A percentile compares a stretch with the other conserved stretches of the same genome.
Conservation (phyloP, 805 yeast species). For the Danielia reshetovae region DNA sequence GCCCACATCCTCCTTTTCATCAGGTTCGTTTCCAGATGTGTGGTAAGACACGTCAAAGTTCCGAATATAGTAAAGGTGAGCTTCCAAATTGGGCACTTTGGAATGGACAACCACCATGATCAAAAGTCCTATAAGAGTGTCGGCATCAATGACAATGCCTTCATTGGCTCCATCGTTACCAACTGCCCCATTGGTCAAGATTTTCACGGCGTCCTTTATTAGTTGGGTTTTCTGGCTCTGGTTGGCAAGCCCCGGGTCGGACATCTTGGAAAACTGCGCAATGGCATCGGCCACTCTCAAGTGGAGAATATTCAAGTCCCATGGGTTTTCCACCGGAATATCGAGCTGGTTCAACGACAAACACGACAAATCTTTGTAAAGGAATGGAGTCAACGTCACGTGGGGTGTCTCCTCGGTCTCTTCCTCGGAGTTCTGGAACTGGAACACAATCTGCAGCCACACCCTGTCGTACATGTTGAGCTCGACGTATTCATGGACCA, state of each 20-base stretch:
- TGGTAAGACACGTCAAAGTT: constrained; percentile 44
- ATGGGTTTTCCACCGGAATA: constrained; percentile 37
- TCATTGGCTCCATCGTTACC: constrained; percentile 3
- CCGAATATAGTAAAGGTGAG: constrained; percentile 64
- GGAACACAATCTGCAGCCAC: constrained; percentile 49
- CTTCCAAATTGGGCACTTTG: constrained; percentile 52
- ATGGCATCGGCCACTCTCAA: constrained; percentile 50
- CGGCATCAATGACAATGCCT: constrained; percentile 63
- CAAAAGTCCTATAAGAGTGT: constrained; percentile 67
- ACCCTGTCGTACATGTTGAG: constrained; percentile 59
- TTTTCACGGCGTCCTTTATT: constrained; percentile 49
- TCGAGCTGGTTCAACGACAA: constrained; percentile 52
- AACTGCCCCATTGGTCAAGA: constrained; percentile 34
- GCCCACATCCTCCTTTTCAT: constrained; percentile 41
- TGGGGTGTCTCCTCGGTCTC: constrained; percentile 23
- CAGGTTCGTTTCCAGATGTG: constrained; percentile 1
- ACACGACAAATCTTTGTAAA: constrained; percentile 33
- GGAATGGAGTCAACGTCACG: constrained; percentile 23
- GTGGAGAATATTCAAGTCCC: constrained; percentile 33
- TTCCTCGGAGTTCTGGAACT: constrained; percentile 20
- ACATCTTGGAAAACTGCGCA: constrained; percentile 43
- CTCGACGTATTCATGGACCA: constrained; percentile 71
- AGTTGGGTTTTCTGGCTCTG: constrained; percentile 46
- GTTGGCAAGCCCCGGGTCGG: constrained; percentile 36
- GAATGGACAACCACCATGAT: constrained; percentile 68